Evolutionary conservation across 768 basidiomycete genomes (phyloP).

Genomic region (Brasilioporus rufonigricans): DNA sequence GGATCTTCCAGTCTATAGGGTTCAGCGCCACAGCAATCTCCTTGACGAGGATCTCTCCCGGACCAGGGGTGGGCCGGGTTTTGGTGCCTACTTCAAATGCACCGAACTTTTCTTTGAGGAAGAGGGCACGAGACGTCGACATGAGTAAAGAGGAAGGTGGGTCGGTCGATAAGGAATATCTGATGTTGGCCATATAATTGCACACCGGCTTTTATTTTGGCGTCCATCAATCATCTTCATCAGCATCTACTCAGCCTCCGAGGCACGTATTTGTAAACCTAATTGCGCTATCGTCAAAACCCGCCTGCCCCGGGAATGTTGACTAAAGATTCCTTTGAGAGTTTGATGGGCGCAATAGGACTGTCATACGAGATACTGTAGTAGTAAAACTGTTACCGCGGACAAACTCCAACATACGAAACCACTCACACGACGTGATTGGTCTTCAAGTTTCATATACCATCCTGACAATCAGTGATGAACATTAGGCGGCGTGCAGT

Average conservation of each 20-base stretch:
- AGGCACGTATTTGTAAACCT: conserved; percentile 1
- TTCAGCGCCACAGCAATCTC: conserved; percentile 41
- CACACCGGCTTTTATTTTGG: not conserved
- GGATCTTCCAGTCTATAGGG: conserved; percentile 41
- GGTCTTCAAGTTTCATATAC: too few species aligned
- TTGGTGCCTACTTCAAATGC: conserved; percentile 12
- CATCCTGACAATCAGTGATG: not conserved
- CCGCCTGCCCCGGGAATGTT: not conserved
- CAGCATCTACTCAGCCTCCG: not conserved
- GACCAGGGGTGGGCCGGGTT: conserved; percentile 30
- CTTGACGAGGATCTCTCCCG: conserved; percentile 44
- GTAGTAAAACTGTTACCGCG: not conserved
- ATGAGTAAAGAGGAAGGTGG: not conserved
- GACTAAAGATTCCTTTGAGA: not conserved
- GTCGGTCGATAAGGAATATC: not conserved
- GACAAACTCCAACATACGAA: not conserved
- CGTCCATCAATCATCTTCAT: not conserved
- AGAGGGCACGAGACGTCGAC: conserved; percentile 16
- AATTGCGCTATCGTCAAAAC: not conserved
- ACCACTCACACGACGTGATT: not conserved
- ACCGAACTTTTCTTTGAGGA: conserved; percentile 20
- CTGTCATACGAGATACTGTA: not conserved
- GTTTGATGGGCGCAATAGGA: not conserved
- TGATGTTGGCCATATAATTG: not conserved
- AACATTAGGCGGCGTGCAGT: not conserved